Conservation (phyloP, 768 basidiomycete species). For the Suillus brevipes region DNA sequence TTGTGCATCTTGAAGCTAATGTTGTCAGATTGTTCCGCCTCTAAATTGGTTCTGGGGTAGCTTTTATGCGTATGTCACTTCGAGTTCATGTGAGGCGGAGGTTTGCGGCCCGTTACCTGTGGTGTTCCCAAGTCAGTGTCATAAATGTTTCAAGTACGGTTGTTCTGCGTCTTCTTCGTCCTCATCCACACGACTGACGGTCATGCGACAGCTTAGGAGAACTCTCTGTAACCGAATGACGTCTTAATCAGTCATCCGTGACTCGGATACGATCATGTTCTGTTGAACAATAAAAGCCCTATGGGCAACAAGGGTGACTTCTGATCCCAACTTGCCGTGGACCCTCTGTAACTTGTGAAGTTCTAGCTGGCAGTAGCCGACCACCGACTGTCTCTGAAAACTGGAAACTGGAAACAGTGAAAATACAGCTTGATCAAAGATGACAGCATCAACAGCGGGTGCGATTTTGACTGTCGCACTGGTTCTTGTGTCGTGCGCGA, state of each 20-base stretch:
- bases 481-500: background rate
- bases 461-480: conserved; percentile 6
- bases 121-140: background rate
- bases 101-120: background rate
- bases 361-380: background rate
- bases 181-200: conserved; percentile 12
- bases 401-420: background rate
- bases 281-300: conserved; percentile 10
- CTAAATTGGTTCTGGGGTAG: background rate
- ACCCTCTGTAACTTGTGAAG: background rate
- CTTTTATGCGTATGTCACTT: background rate
- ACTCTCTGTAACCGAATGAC: background rate
- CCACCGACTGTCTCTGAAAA: conserved; percentile 1
- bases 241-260: conserved; percentile 5
- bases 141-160: background rate
- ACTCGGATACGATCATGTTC: background rate
- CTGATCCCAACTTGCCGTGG: conserved; percentile 1
- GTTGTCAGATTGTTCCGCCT: background rate
- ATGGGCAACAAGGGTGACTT: background rate
- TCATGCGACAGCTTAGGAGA: conserved; percentile 9
- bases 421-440: background rate
- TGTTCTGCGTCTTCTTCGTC: background rate
- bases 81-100: background rate
- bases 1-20: background rate
- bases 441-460: conserved; percentile 7